Evolutionary conservation across 164 flowering plant species (phyloP).

Genomic region (grape (Vitis vinifera)): ASM3070453v1 NC_081818.1:16396001-16396500

Average conservation of each 20-base stretch:
- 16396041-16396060: constrained; percentile 79
- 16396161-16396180: constrained; percentile 75
- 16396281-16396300: constrained; percentile 67
- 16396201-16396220: constrained; percentile 62
- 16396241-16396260: constrained; percentile 62
- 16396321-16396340: constrained; percentile 71
- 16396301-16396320: constrained; percentile 79
- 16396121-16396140: constrained; percentile 66
- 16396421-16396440: too few species aligned
- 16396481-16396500: constrained; percentile 58
- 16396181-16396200: constrained; percentile 66
- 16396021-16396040: constrained; percentile 63
- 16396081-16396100: constrained; percentile 60
- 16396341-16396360: constrained; percentile 67
- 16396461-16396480: constrained; percentile 24
- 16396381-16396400: constrained; percentile 18
- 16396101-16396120: constrained; percentile 75
- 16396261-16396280: constrained; percentile 68
- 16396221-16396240: constrained; percentile 72
- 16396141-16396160: constrained; percentile 72
- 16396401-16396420: constrained; percentile 40
- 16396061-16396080: constrained; percentile 76
- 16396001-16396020: constrained; percentile 76
- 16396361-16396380: constrained; percentile 33
- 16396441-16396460: too few species aligned